Conservation (phyloP, 2,329 filamentous ascomycete genomes). For the Onygena corvina region DNA sequence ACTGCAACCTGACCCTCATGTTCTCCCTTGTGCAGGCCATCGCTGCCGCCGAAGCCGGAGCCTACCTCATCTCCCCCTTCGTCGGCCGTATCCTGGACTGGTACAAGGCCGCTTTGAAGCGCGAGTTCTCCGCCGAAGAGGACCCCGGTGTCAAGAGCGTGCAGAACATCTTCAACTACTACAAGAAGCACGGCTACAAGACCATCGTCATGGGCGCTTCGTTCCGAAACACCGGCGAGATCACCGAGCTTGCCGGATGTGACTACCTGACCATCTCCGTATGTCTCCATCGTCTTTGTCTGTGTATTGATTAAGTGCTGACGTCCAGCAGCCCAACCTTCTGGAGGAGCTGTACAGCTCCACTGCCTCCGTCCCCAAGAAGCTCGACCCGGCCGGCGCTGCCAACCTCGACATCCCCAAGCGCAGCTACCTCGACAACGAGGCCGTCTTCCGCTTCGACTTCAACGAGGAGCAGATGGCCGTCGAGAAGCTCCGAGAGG, state of each 20-base stretch:
- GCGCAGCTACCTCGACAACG: slow-evolving; percentile 81
- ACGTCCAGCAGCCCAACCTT: slow-evolving; percentile 58
- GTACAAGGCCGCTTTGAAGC: slow-evolving; percentile 94
- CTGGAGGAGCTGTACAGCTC: slow-evolving; percentile 92
- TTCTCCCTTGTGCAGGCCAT: slow-evolving; percentile 94
- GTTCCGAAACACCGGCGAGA: slow-evolving; percentile 92
- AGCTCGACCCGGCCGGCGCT: slow-evolving; percentile 65
- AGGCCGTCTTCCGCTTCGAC: slow-evolving; percentile 88
- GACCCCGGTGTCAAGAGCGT: slow-evolving; percentile 96
- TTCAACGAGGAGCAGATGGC: slow-evolving; percentile 99
- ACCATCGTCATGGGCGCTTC: slow-evolving; percentile 99
- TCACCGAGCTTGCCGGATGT: slow-evolving; percentile 94
- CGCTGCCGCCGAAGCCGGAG: slow-evolving; percentile 83
- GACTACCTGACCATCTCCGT: slow-evolving; percentile 98
- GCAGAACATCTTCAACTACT: slow-evolving; percentile 96
- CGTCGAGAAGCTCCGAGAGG: slow-evolving; percentile 96
- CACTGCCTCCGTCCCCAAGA: slow-evolving; percentile 69
- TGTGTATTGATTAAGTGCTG: slow-evolving; percentile 7
- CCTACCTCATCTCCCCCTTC: slow-evolving; percentile 98
- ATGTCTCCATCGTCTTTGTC: slow-evolving; percentile 30
- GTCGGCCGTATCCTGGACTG: slow-evolving; percentile 98
- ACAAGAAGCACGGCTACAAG: slow-evolving; percentile 99
- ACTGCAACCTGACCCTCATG: slow-evolving; percentile 98
- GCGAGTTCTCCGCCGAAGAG: slow-evolving; percentile 77
- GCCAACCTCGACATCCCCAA: slow-evolving; percentile 63